Percentiles rank a stretch among this genome's conserved stretches.
phyloP scores from a whole-genome alignment of 1,284 basidiomycete genomes.

The Anthracocystis setariae region DNA sequence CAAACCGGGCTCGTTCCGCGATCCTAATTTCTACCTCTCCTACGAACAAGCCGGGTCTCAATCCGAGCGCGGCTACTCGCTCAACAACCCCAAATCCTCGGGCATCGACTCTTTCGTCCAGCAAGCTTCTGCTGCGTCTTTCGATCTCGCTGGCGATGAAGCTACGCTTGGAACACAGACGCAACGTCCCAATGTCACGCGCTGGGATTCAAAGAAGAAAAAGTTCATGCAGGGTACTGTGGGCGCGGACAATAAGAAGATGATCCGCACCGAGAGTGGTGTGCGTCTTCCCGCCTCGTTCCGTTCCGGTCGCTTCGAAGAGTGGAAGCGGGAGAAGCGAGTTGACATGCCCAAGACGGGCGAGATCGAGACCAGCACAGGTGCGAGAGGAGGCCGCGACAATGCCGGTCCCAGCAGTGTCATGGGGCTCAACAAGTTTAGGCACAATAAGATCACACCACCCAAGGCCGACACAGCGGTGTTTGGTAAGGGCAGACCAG shows the following conservation, averaged over 20 bases:
- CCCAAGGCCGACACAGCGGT: conserved; percentile 35
- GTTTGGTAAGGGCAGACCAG: conserved; percentile 49
- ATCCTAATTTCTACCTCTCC: conserved; percentile 89
- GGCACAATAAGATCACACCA: conserved; percentile 54
- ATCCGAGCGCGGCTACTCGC: conserved; percentile 79
- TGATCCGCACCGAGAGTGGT: conserved; percentile 92
- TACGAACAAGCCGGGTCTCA: conserved; percentile 86
- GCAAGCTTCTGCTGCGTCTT: conserved; percentile 81
- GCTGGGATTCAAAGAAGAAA: conserved; percentile 97
- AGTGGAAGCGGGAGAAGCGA: conserved; percentile 86
- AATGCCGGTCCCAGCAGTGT: conserved; percentile 70
- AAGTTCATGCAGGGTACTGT: conserved; percentile 86
- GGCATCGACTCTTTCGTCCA: conserved; percentile 84
- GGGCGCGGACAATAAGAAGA: conserved; percentile 92
- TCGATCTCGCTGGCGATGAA: conserved; percentile 83
- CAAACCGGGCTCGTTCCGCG: conserved; percentile 73
- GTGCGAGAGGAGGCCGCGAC: conserved; percentile 7
- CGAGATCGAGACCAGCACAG: conserved; percentile 74
- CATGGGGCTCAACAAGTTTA: conserved; percentile 42
- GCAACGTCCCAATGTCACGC: conserved; percentile 71
- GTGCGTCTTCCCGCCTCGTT: conserved; percentile 91
- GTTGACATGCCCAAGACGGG: conserved; percentile 81
- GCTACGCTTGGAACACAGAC: conserved; percentile 67
- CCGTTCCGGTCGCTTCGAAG: conserved; percentile 90
- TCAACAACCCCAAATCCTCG: conserved; percentile 27